Evolutionary conservation across 2,329 filamentous ascomycete genomes (phyloP), one percentile per base, ranked within the genome.

Genomic region (Colletotrichum kahawae): DNA sequence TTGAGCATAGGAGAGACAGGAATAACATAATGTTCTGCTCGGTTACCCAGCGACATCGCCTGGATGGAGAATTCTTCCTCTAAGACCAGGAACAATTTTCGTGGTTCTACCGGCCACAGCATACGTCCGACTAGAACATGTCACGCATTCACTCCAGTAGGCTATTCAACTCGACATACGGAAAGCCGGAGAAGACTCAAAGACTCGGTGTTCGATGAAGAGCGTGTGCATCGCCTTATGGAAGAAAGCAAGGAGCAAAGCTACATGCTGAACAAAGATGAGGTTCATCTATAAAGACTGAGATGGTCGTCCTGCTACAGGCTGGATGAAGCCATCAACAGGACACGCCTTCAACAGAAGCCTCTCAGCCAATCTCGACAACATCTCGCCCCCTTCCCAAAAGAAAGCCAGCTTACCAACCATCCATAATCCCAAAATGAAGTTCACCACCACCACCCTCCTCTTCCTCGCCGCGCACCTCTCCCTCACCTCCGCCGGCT

Each of bases 301-400:
- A 48, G 9, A 13, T 48, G 2, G 2, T 2, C 0, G 4, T 7
- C 4, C 10, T 13, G 43, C n/a, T 0, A 48, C 5, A 48, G n/a
- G 43, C 1, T 21, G 43, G 2, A 13, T 21, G 5, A 13, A 48
- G 10, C 10, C n/a, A 7, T 18, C 18, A 48, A 1, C 43, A 7
- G 9, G 2, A 12, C 4, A 48, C n/a, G 3, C 5, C 43, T 48
- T 48, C n/a, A 21, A 3, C 1, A n/a, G 1, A 10, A 43, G 8
- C 38, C 18, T 5, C 9, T n/a, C 38, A 48, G 4, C 1, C 38
- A 43, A 18, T 10, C 1, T 5, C 9, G 38, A 43, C 16, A 2
- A 43, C 2, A 5, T 3, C 5, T 48, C 38, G 4, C 1, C 38
- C 10, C 43, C 5, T n/a, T 21, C 5, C 3, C 18, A 48, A 21